Conservation (phyloP, 371 early-diverging fungal genomes). For the Mucor irregularis region DNA sequence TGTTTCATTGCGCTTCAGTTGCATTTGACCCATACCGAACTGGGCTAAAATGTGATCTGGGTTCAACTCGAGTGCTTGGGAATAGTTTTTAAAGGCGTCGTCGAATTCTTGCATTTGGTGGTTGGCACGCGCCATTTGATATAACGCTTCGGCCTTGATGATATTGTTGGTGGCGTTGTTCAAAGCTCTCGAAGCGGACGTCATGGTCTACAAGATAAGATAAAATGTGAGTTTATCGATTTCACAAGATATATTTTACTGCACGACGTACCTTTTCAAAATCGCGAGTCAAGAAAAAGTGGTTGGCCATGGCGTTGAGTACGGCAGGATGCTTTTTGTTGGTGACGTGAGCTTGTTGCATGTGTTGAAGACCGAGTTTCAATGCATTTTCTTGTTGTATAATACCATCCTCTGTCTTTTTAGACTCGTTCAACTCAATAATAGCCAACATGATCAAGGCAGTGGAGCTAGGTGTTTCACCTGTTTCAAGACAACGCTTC, state of each 20-base stretch:
- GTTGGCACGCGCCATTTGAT: constrained; percentile 59
- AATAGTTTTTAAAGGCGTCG: constrained; percentile 72
- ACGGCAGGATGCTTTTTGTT: constrained; percentile 55
- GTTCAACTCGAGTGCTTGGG: constrained; percentile 68
- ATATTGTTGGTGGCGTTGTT: constrained; percentile 47
- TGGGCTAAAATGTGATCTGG: constrained; percentile 70
- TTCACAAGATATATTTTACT: not conserved
- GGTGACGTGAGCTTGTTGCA: constrained; percentile 51
- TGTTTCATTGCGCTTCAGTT: constrained; percentile 48
- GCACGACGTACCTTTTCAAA: constrained; percentile 38
- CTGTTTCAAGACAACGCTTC: constrained; percentile 67
- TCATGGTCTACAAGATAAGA: constrained; percentile 34
- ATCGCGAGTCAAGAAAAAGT: constrained; percentile 54
- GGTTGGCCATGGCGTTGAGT: constrained; percentile 58
- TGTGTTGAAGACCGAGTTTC: constrained; percentile 43
- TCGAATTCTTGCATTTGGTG: constrained; percentile 64
- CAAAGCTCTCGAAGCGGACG: constrained; percentile 50
- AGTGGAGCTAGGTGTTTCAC: constrained; percentile 54
- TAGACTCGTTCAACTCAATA: constrained; percentile 76
- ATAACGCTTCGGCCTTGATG: constrained; percentile 63
- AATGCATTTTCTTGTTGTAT: constrained; percentile 39
- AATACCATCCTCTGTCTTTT: constrained; percentile 36
- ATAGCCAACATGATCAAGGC: constrained; percentile 74
- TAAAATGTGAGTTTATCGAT: not conserved
- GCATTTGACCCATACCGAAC: constrained; percentile 80